A percentile compares a stretch with the other conserved stretches of the same genome.
Conservation (phyloP, 1,284 basidiomycete genomes). For the Ganoderma lucidum region DNA sequence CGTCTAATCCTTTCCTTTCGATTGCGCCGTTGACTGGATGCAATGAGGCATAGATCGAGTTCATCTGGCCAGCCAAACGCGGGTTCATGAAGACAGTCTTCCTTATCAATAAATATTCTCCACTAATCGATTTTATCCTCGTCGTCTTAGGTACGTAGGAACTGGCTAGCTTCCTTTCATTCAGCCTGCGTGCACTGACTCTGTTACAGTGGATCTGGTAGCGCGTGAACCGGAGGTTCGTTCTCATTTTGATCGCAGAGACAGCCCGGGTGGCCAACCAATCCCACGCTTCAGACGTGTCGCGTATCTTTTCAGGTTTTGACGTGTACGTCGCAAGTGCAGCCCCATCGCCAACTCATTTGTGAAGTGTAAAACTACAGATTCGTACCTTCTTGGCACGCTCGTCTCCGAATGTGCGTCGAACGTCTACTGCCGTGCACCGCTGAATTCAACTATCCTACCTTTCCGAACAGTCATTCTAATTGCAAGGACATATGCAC, state of each 20-base stretch:
- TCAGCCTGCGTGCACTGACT: too few species aligned
- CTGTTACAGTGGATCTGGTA: not conserved
- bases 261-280: too few species aligned
- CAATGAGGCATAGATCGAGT: not conserved
- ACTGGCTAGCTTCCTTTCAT: not conserved
- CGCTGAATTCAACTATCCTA: not conserved
- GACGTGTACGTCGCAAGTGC: not conserved
- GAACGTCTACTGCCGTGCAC: too few species aligned
- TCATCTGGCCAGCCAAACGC: not conserved
- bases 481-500: not conserved
- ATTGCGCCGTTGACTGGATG: not conserved
- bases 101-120: conserved; percentile 4
- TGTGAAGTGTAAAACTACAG: not conserved
- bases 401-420: conserved; percentile 1
- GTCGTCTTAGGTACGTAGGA: not conserved
- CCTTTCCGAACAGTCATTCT: not conserved
- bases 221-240: not conserved
- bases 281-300: not conserved
- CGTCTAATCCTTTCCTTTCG: not conserved
- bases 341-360: too few species aligned
- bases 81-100: not conserved
- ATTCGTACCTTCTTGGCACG: not conserved
- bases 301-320: not conserved
- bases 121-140: not conserved
- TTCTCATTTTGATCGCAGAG: too few species aligned